phyloP scores from a whole-genome alignment of 495 filamentous ascomycete genomes.

The Penicillium riverlandense region DNA sequence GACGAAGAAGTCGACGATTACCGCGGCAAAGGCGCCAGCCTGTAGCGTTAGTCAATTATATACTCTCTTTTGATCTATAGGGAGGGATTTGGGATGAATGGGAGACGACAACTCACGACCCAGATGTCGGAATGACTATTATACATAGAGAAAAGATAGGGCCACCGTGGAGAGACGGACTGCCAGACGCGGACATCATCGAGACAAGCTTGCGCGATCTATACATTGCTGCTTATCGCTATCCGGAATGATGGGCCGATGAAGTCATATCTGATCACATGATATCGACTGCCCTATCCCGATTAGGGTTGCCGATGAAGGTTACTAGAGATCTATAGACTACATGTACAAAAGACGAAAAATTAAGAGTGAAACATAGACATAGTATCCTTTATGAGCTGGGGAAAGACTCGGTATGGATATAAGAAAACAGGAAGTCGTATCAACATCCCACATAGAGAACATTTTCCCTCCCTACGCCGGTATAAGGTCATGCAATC shows the following conservation, averaged over 20 bases:
- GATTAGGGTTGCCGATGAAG: slow-evolving; percentile 7
- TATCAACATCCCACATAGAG: slow-evolving; percentile 42
- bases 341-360: neutral
- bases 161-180: neutral
- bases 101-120: slow-evolving; percentile 26
- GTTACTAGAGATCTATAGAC: too few species aligned
- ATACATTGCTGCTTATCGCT: slow-evolving; percentile 4
- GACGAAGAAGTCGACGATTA: slow-evolving; percentile 70
- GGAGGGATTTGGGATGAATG: slow-evolving; percentile 5
- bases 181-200: neutral
- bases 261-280: slow-evolving; percentile 13
- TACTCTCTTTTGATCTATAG: neutral
- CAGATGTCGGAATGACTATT: slow-evolving; percentile 48
- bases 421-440: slow-evolving; percentile 31
- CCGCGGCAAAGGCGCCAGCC: slow-evolving; percentile 77
- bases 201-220: too few species aligned
- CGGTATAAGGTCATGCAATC: slow-evolving; percentile 45
- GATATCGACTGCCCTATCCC: slow-evolving; percentile 6
- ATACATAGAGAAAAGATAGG: slow-evolving; percentile 15
- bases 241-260: neutral
- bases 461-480: slow-evolving; percentile 46
- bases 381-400: slow-evolving; percentile 16
- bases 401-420: slow-evolving; percentile 19
- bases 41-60: slow-evolving; percentile 15
- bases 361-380: slow-evolving; percentile 3